phyloP scores from a whole-genome alignment of 164 flowering plant species.

The Stephania cephalantha region DNA sequence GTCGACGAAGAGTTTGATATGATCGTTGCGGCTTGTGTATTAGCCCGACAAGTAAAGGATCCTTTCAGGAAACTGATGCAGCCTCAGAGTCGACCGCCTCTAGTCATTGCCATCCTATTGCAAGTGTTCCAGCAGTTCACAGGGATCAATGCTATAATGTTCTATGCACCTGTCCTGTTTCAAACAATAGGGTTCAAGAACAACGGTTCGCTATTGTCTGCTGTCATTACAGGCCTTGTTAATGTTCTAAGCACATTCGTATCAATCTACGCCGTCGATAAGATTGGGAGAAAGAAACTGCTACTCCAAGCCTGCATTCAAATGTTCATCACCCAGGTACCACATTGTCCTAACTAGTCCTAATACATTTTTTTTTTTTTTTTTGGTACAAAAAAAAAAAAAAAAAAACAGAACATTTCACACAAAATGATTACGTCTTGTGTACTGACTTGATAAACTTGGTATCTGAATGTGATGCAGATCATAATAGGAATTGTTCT shows the following conservation, averaged over 20 bases:
- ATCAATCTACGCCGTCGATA: conserved; percentile 21
- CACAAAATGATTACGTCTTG: no score
- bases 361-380: no score
- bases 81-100: conserved; percentile 20
- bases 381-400: no score
- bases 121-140: conserved; percentile 30
- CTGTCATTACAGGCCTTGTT: conserved; percentile 26
- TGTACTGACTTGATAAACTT: not conserved
- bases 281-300: conserved; percentile 19
- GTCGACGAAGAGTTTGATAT: conserved; percentile 27
- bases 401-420: no score
- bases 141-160: conserved; percentile 35
- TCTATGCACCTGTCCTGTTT: conserved; percentile 33
- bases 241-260: conserved; percentile 23
- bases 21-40: conserved; percentile 14
- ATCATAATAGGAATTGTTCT: conserved; percentile 31
- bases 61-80: conserved; percentile 19
- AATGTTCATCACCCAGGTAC: conserved; percentile 27
- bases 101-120: conserved; percentile 21
- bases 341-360: not conserved
- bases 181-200: conserved; percentile 25
- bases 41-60: conserved; percentile 18
- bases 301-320: conserved; percentile 24
- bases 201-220: conserved; percentile 19
- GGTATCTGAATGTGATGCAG: conserved; percentile 15